These are phyloP conservation scores for Parasitella parasitica DNA, from an alignment of 371 early-diverging fungal species.

Conservation along the genomic window DNA sequence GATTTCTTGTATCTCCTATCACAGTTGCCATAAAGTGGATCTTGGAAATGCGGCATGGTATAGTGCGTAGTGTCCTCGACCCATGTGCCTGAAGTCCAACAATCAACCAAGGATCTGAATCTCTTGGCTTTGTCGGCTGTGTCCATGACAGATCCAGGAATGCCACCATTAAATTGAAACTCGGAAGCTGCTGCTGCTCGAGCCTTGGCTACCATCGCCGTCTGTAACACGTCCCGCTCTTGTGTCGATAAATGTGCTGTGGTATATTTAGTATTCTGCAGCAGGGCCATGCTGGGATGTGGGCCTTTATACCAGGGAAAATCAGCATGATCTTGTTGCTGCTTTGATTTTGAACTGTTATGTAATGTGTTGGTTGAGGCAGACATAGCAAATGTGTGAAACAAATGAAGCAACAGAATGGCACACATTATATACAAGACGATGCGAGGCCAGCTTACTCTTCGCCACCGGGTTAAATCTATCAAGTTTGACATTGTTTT, in stretches of 20 bases:
- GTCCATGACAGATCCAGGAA: slow-evolving; percentile 20
- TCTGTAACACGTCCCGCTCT: slow-evolving; percentile 9
- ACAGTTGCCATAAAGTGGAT: slow-evolving; percentile 41
- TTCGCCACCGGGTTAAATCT: slow-evolving; percentile 14
- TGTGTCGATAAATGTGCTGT: slow-evolving; percentile 6
- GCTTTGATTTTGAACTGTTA: neutral
- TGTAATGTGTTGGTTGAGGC: neutral
- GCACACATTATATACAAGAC: slow-evolving; percentile 2
- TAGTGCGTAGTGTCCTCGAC: slow-evolving; percentile 1
- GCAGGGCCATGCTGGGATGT: neutral
- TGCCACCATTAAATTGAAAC: slow-evolving; percentile 13
- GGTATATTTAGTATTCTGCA: slow-evolving; percentile 3
- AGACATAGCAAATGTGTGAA: neutral
- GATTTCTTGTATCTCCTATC: slow-evolving; percentile 26
- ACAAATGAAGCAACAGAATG: slow-evolving; percentile 6
- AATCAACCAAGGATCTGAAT: slow-evolving; percentile 26
- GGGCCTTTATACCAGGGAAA: slow-evolving; percentile 17
- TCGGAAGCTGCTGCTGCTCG: neutral
- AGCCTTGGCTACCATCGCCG: slow-evolving; percentile 2
- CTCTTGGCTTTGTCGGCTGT: neutral
- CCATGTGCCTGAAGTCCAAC: slow-evolving; percentile 34
- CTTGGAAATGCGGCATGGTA: slow-evolving; percentile 40
- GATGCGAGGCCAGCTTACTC: slow-evolving; percentile 11
- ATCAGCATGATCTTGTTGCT: neutral
- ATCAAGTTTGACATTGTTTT: slow-evolving; percentile 3